Evolutionary conservation across 106 monocot species (phyloP).

Genomic region (Platanthera guangdongensis): DNA sequence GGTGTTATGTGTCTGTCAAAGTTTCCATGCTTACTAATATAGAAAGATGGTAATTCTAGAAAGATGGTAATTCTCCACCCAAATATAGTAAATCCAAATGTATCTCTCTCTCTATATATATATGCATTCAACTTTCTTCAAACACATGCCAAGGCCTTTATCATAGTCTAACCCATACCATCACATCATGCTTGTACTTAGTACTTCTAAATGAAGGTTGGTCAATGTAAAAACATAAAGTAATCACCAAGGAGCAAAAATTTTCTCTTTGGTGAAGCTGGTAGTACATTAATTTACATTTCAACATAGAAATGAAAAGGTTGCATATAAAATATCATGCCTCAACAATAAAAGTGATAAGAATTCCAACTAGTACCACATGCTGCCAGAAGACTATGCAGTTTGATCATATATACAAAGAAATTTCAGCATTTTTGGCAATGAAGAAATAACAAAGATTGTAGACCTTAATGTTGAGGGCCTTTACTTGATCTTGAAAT

Average conservation of each 20-base stretch:
- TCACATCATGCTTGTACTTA: not conserved
- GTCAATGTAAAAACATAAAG: not conserved
- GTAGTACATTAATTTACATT: not conserved
- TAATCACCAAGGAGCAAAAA: not conserved
- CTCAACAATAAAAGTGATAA: not conserved
- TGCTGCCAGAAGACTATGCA: not conserved
- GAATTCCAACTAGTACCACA: not conserved
- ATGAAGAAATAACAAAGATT: not conserved
- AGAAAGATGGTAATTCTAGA: too few species aligned
- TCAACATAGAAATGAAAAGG: not conserved
- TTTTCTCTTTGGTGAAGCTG: not conserved
- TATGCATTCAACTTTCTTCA: not conserved
- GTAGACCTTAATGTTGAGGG: constrained; percentile 84
- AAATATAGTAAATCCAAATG: too few species aligned
- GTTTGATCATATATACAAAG: not conserved
- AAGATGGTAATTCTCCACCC: too few species aligned
- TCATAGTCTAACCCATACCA: not conserved
- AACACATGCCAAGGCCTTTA: not conserved
- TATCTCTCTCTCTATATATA: too few species aligned
- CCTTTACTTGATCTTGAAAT: constrained; percentile 94
- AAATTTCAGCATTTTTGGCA: not conserved
- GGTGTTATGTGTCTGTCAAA: too few species aligned
- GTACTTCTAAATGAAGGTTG: not conserved
- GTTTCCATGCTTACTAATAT: too few species aligned
- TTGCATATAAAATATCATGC: not conserved